Base-by-base conservation (phyloP, 108 stramenopile genomes). In the Nannochloropsis salina region DNA sequence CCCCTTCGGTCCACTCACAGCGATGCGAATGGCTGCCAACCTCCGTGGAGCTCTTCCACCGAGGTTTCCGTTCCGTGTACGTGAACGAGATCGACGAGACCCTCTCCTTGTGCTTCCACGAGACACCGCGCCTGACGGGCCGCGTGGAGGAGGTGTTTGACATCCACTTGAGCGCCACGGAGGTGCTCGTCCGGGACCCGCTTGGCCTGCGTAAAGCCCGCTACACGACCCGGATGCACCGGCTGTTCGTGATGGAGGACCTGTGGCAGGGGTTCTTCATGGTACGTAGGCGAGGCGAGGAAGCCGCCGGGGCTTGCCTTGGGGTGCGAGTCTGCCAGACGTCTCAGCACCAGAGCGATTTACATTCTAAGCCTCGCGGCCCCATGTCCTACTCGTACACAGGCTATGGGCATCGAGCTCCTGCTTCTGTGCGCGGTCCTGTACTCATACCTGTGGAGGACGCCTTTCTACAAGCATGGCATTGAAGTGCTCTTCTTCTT, bases 31-130 rank as follows among this genome's bases (percentile, higher is more conserved):
- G 61, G 61, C 61, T 74, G 8, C 61, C 61, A 74, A 74, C 61
- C 61, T 74, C 61, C 20, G 61, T 74, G 61, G 61, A 74, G 20
- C n/a, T 74, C 20, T 74, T 74, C 61, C 3, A n/a, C 8, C 61
- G 61, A 15, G 61, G 61, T n/a, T 74, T 74, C 61, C 61, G 61
- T n/a, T 74, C 61, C 20, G 61, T 74, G 8, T 74, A 74, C 61
- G 61, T 74, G n/a, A 74, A 74, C 61, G 61, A 74, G 61, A 74
- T 74, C 61, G n/a, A 74, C 61, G 61, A 74, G 61, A 74, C 61
- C 20, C 61, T 74, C 8, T 74, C 61, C 61, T 74, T 74, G 61
- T 15, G 61, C 8, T 74, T 74, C 61, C 20, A 74, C 61, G 61
- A 74, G 8, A 74, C 61, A n/a, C 5, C 15, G 8, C 15, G n/a